phyloP scores from a whole-genome alignment of 257 asterid genomes.

The Solanum sejunctum region DNA sequence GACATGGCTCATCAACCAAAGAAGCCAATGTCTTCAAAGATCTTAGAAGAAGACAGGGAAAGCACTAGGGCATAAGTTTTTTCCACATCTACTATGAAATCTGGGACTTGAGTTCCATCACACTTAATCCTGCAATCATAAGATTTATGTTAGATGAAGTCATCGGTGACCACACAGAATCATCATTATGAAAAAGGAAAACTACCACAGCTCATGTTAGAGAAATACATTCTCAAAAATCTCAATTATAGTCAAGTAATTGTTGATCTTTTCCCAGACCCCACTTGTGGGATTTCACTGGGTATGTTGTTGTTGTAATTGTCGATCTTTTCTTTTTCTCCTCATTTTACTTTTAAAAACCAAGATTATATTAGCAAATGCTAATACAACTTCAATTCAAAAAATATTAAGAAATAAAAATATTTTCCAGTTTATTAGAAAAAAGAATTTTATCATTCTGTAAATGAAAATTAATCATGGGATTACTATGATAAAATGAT shows the following conservation, averaged over 20 bases:
- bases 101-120: background rate
- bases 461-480: background rate
- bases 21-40: conserved; percentile 11
- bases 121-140: background rate
- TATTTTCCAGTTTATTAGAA: background rate
- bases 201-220: background rate
- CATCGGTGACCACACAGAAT: background rate
- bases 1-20: conserved; percentile 35
- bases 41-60: conserved; percentile 1
- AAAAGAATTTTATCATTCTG: background rate
- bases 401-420: background rate
- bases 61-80: background rate
- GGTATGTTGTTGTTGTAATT: too few species aligned
- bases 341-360: background rate
- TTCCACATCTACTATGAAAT: background rate
- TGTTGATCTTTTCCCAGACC: background rate
- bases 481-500: background rate
- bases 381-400: background rate
- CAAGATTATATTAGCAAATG: background rate
- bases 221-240: background rate
- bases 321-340: background rate
- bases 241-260: background rate
- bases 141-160: background rate
- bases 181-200: background rate
- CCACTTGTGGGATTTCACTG: too few species aligned